Base-by-base conservation (phyloP, 495 filamentous ascomycete species). In the Tuber melanosporum region DNA sequence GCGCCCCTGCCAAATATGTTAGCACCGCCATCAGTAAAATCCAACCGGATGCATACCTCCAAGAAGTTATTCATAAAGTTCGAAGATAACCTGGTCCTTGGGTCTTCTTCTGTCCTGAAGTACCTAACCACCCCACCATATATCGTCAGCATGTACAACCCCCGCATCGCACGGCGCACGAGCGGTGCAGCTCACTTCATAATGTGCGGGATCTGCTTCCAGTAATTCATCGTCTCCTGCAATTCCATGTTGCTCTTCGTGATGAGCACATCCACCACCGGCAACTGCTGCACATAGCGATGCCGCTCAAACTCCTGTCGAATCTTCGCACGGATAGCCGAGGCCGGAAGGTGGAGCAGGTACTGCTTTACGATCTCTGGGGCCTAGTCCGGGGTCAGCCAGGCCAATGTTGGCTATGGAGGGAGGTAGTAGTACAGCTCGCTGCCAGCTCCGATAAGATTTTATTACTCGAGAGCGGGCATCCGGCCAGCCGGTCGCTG, bases 201-300 rank as follows among this genome's bases (percentile, higher is more conserved):
- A 80, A 99, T 89, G 84, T 99, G 95, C 71, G 92, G 92, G 73
- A 95, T 88, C 86, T 98, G 96, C 86, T 97, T 97, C 95, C 96
- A 99, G 89, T 91, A 99, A 86, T 98, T 99, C 87, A 98, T 89
- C 49, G 94, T 98, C 90, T 99, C 95, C 94, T 99, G 95, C 83
- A 91, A 97, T 86, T 99, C 95, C 81, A 90, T 87, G 83, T 97
- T 91, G 84, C 92, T 94, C 84, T 97, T 91, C 82, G 92, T 90
- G 47, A 99, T 85, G 72, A 99, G 86, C 82, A 98, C 90, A 85
- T 99, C 96, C 76, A 98, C 90, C 5, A 93, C 92, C 22, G 87
- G 88, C 69, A 98, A 85, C 86, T 98, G 94, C 83, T 91, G 92
- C 71, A 98, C 94, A 83, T 91, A 97, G 87, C 95, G 88, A 87